Evolutionary conservation across 805 yeast genomes (phyloP).

Genomic region (Cyberlindnera americana): DNA sequence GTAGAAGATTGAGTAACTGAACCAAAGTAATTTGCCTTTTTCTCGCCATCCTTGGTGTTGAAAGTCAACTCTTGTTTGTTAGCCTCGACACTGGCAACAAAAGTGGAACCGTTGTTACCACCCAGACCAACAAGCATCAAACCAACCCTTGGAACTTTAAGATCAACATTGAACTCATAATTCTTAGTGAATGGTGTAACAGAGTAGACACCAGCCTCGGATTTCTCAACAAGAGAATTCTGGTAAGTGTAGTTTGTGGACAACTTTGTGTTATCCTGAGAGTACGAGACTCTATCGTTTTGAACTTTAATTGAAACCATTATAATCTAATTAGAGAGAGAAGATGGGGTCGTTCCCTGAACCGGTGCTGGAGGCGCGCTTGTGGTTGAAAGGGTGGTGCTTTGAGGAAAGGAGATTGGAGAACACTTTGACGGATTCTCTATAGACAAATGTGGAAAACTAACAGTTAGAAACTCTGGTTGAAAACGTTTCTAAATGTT

Average conservation of each 20-base stretch:
- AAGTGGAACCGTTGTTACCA: slow-evolving; percentile 94
- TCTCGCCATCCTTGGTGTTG: slow-evolving; percentile 76
- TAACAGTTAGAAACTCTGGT: slow-evolving; percentile 1
- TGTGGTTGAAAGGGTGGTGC: slow-evolving; percentile 30
- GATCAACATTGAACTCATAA: slow-evolving; percentile 82
- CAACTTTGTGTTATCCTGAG: slow-evolving; percentile 42
- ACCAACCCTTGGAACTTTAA: slow-evolving; percentile 81
- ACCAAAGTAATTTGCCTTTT: slow-evolving; percentile 78
- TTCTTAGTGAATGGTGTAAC: slow-evolving; percentile 72
- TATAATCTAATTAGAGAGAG: slow-evolving; percentile 18
- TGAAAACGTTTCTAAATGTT: slow-evolving; percentile 4
- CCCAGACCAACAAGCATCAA: slow-evolving; percentile 90
- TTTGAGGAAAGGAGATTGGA: slow-evolving; percentile 26
- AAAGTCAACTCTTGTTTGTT: slow-evolving; percentile 76
- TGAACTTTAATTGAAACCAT: slow-evolving; percentile 43
- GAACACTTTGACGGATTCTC: slow-evolving; percentile 23
- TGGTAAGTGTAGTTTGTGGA: slow-evolving; percentile 58
- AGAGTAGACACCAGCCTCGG: slow-evolving; percentile 40
- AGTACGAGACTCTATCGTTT: slow-evolving; percentile 48
- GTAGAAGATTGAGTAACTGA: slow-evolving; percentile 94
- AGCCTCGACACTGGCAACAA: slow-evolving; percentile 80
- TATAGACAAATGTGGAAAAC: neutral
- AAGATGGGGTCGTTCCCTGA: slow-evolving; percentile 21
- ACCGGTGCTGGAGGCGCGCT: slow-evolving; percentile 27
- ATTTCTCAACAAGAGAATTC: slow-evolving; percentile 65